Base-by-base conservation (phyloP, 2,329 filamentous ascomycete genomes). In the Calonectria multiphialidica region DNA sequence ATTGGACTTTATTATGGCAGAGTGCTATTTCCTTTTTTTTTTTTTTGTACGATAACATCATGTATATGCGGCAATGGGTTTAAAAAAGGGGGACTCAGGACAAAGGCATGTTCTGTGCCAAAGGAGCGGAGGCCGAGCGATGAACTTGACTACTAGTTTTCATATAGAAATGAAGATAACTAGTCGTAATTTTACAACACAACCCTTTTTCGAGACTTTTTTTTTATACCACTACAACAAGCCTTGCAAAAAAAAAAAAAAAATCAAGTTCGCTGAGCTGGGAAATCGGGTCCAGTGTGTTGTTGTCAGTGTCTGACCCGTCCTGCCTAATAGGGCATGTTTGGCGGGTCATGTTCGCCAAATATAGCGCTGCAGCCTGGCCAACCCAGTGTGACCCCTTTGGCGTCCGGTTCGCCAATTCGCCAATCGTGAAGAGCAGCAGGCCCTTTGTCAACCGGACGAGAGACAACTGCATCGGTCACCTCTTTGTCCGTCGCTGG, bases 281-380 rank as follows among this genome's bases (percentile, higher is more conserved):
- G 10, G 28, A 49, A 35, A 47, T 45, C 23, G 35, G 57, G 23
- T 16, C 45, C 23, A 35, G 4, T 42, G 47, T 42, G 6, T 42
- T 18, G 40, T 23, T 47, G 44, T 67, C 21, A 49, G 23, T 59
- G 23, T 12, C 35, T 25, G 28, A 16, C 37, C 23, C 28, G 8
- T n/a, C 23, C 23, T 16, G 21, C 37, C 18, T 8, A 55, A 57
- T 50, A 28, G 40, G 61, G 69, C 40, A 59, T 40, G 50, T 44
- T 53, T 59, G 66, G 69, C 42, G 74, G 72, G 66, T 70, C 66
- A 18, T 49, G 23, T 21, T 45, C 28, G 42, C 55, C 44, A 62
- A 61, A 30, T 73, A 61, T 68, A 74, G 73, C 71, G 53, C 70
- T 76, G 76, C 45, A 78, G 76, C 76, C 76, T 78, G 47, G 59